Base-by-base conservation (phyloP, 2,329 filamentous ascomycete species). In the Tolypocladium cylindrosporum region DNA sequence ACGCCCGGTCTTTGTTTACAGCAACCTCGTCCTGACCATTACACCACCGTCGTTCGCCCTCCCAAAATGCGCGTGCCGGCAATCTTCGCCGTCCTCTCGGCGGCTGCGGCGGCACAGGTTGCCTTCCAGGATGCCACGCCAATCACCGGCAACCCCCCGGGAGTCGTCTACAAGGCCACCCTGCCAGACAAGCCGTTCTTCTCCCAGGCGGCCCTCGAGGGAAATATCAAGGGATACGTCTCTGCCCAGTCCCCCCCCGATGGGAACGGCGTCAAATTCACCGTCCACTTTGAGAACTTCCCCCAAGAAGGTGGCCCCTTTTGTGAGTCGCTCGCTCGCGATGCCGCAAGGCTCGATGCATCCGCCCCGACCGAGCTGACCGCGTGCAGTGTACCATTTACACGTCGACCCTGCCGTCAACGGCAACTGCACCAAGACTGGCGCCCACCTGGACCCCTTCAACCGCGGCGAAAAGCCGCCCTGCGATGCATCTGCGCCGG, bases 361-460 rank as follows among this genome's bases (percentile, higher is more conserved):
- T 5, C 2, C 31, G 31, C 19, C 48, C 13, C n/a, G 34, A 31
- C 43, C 1, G 11, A 13, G 43, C 36, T 27, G 14, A 53, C 48
- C 48, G 36, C 7, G 1, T 27, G 9, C 59, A 88, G 87, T 77
- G 59, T 92, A 91, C 75, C 89, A 92, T 69, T 75, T 93, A 63
- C 89, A 93, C 72, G 81, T 79, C 55, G 66, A 75, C 21, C 83
- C 84, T 10, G 85, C 85, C 6, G 70, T 69, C 31, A 74, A 84
- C 61, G 89, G 88, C 62, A 90, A 91, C 79, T 93, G 89, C 77
- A 87, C 82, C 55, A 71, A 71, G 5, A 86, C 89, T 1, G 75
- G 82, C 4, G 82, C 76, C 2, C 89, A 93, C 67, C 79, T 91
- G 14, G 88, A 92, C 67, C 89, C 89, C 21, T 89, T 79, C 69